A percentile compares a stretch with the other conserved stretches of the same genome.
Evolutionary conservation across 345 rosid genomes (phyloP).

Genomic region (Eutrema yunnanense): DNA sequence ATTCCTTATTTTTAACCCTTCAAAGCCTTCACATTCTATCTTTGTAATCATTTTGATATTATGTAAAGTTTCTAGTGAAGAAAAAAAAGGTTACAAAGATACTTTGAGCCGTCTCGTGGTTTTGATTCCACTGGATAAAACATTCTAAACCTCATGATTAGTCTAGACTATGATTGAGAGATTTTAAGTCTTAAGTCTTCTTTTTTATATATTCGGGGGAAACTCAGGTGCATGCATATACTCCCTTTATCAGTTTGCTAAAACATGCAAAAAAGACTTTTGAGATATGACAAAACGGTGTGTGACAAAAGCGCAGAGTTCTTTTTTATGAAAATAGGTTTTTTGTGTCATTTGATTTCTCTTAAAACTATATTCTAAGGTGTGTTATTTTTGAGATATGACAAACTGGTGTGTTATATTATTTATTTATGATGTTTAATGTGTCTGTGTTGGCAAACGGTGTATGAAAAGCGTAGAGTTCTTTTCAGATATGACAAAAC

Average conservation of each 20-base stretch:
- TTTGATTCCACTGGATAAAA: background rate
- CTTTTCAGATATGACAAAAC: too few relatives aligned
- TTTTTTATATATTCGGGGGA: too few relatives aligned
- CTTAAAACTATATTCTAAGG: background rate
- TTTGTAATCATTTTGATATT: constrained; percentile 31
- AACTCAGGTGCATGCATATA: too few relatives aligned
- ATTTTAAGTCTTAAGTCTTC: too few relatives aligned
- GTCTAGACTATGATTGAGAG: too few relatives aligned
- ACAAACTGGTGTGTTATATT: too few relatives aligned
- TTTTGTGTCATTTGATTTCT: background rate
- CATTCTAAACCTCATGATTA: too few relatives aligned
- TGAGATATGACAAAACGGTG: background rate
- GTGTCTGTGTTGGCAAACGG: too few relatives aligned
- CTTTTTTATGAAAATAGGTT: background rate
- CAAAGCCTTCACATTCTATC: background rate
- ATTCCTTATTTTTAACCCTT: background rate
- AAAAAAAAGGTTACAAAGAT: background rate
- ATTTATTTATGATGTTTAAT: too few relatives aligned
- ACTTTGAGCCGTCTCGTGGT: background rate
- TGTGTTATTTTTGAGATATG: too few relatives aligned
- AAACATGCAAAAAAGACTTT: background rate
- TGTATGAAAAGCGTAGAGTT: too few relatives aligned
- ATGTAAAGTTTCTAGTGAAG: constrained; percentile 29
- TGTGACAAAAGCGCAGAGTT: background rate
- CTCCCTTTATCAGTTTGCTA: background rate